Conservation (phyloP, 345 rosid genomes). For the Eucalyptus shirleyi region DNA sequence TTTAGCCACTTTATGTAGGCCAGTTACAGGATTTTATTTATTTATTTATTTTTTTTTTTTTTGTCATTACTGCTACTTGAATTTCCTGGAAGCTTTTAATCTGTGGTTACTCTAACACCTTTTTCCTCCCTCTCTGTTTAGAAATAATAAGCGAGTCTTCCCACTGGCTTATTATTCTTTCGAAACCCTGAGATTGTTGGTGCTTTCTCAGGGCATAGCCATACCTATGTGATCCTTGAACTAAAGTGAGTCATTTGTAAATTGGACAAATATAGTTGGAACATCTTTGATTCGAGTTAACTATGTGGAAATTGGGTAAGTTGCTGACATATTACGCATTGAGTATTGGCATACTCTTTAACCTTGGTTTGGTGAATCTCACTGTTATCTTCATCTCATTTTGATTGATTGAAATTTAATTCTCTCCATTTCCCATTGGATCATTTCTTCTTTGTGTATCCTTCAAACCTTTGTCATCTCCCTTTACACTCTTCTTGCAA, state of each 20-base stretch:
- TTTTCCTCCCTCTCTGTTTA: background rate
- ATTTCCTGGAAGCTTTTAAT: background rate
- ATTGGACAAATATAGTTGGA: background rate
- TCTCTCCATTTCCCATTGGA: background rate
- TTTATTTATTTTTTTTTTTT: background rate
- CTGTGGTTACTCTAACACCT: background rate
- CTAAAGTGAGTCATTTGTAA: background rate
- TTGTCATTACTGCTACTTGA: background rate
- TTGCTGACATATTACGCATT: background rate
- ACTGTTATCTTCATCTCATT: background rate
- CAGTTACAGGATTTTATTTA: background rate
- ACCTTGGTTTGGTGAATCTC: background rate
- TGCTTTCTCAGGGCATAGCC: background rate
- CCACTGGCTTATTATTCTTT: background rate
- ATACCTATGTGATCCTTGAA: background rate
- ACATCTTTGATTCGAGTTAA: background rate
- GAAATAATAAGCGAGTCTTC: background rate
- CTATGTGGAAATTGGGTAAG: background rate
- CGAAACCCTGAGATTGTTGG: background rate
- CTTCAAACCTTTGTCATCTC: background rate
- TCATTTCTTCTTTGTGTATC: background rate
- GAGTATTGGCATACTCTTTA: background rate
- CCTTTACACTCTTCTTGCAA: background rate
- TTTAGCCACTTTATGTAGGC: background rate
- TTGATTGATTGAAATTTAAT: background rate